Evolutionary conservation across 352 stramenopile genomes (phyloP), one percentile per base, ranked within the genome.

Genomic region (Pythium monospermum): DNA sequence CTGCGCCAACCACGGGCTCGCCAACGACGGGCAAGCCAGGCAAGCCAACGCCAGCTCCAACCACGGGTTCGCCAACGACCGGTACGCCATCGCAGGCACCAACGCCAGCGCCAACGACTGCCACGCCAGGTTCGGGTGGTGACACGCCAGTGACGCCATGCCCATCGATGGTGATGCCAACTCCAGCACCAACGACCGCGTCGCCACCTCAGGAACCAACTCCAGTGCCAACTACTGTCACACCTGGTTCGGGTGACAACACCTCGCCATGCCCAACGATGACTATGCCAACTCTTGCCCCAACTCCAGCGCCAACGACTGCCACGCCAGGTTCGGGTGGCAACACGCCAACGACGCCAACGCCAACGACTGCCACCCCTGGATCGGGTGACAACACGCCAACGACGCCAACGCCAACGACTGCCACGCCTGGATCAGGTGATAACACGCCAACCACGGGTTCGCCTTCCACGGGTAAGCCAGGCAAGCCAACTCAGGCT

Each of bases 311-410:
- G 21, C 41, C 43, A n/a, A 50, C 43, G 28, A 36, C 43, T 27
- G 27, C 23, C 21, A 32, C 41, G 15, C 41, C 41, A 23, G 27
- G 41, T n/a, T 48, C 41, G 41, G 41, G 41, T 48, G 41, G 41
- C n/a, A 48, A 48, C 41, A 48, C 43, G 2, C 43, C 43, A 5
- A 6, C 2, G 43, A 50, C 43, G 0, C 27, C 43, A 19, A 7
- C 27, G 6, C 43, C 43, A 11, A 7, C 43, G 5, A 45, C n/a
- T 11, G 15, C 15, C 21, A 19, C 27, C 8, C 43, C 43, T 37
- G 7, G 6, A 8, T 46, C 41, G 39, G 47, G 47, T 30, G 32
- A 23, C 46, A 53, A 47, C 40, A 21, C 38, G 28, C 53, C 53
- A 21, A 16, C 7, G 1, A 58, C 50, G 28, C 49, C 49, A 26